phyloP scores from a whole-genome alignment of 768 basidiomycete genomes.

The Dacryopinax spathularia region DNA sequence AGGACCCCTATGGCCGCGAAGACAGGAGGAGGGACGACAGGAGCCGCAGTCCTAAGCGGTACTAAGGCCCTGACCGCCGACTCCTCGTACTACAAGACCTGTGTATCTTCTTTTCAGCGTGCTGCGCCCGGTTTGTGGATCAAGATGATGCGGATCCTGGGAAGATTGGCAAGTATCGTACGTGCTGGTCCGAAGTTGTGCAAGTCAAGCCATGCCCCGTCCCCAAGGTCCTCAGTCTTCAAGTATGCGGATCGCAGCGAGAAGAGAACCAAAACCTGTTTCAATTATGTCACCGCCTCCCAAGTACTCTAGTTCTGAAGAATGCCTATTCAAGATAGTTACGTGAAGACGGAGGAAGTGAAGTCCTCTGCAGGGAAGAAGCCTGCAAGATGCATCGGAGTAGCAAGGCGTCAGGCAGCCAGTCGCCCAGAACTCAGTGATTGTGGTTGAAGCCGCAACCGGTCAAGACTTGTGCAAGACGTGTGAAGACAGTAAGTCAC shows the following conservation, averaged over 20 bases:
- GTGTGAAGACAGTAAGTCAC: too few species aligned
- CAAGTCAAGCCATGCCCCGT: not conserved
- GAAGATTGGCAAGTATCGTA: not conserved
- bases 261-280: conserved; percentile 3
- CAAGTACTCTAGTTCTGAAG: conserved; percentile 4
- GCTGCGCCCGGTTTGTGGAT: not conserved
- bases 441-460: too few species aligned
- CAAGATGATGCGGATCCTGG: not conserved
- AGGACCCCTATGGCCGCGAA: conserved; percentile 56
- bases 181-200: not conserved
- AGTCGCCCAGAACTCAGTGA: too few species aligned
- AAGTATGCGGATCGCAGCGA: not conserved
- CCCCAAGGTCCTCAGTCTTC: not conserved
- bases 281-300: conserved; percentile 1
- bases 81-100: not conserved
- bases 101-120: not conserved
- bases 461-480: too few species aligned
- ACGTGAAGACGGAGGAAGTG: conserved; percentile 3
- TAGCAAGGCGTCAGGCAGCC: too few species aligned
- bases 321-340: conserved; percentile 2
- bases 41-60: conserved; percentile 28
- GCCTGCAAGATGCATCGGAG: too few species aligned
- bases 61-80: not conserved
- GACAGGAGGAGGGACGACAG: conserved; percentile 65
- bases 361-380: too few species aligned